These are phyloP conservation scores for Lantana camara DNA, from an alignment of 257 asterid genomes.

Conservation along the genomic window DNA sequence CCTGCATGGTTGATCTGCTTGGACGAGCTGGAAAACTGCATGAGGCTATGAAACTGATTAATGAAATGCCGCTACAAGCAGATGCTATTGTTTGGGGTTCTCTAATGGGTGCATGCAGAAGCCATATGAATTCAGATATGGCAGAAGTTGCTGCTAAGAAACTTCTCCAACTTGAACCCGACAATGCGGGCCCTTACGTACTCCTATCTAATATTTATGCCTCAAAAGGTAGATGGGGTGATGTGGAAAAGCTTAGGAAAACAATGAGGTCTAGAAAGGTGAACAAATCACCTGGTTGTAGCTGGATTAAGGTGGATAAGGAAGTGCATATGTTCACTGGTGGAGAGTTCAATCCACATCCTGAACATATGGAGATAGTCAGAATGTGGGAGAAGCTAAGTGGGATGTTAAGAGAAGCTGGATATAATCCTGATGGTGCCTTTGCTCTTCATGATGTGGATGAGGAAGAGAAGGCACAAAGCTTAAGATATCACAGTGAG, in stretches of 20 bases:
- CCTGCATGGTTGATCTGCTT: constrained; percentile 80
- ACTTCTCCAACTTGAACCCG: constrained; percentile 65
- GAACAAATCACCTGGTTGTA: constrained; percentile 70
- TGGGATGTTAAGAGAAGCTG: constrained; percentile 55
- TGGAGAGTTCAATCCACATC: constrained; percentile 54
- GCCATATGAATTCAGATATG: constrained; percentile 57
- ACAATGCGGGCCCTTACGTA: constrained; percentile 63
- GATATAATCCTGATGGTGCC: constrained; percentile 60
- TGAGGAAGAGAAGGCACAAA: constrained; percentile 63
- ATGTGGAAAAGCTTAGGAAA: constrained; percentile 61
- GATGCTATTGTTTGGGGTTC: constrained; percentile 83
- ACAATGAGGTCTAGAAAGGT: constrained; percentile 56
- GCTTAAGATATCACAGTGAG: constrained; percentile 62
- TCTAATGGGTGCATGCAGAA: constrained; percentile 74
- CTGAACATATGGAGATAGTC: constrained; percentile 44
- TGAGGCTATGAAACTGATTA: constrained; percentile 63
- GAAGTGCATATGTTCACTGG: constrained; percentile 69
- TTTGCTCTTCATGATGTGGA: constrained; percentile 66
- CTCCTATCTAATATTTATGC: constrained; percentile 75
- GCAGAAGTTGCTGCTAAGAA: constrained; percentile 74
- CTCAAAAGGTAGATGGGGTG: constrained; percentile 62
- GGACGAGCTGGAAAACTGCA: constrained; percentile 68
- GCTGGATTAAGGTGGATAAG: constrained; percentile 83
- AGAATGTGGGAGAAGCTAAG: constrained; percentile 57
- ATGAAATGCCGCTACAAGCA: constrained; percentile 60